These are phyloP conservation scores for Colletotrichum nymphaeae DNA, from an alignment of 2,329 filamentous ascomycete genomes.

Conservation along the genomic window DNA sequence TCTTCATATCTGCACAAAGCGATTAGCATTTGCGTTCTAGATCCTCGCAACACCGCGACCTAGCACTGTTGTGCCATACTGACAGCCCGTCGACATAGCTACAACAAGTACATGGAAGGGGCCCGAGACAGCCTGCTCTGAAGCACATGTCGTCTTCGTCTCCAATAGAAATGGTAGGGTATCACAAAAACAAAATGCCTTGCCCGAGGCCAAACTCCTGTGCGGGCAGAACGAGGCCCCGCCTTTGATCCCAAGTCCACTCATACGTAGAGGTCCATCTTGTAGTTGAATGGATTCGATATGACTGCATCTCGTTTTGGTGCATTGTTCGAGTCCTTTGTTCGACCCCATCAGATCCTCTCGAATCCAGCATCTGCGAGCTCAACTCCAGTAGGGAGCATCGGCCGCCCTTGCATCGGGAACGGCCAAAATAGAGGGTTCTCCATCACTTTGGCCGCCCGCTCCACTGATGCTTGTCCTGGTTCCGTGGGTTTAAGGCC, in stretches of 20 bases:
- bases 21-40: background rate
- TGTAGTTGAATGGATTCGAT: background rate
- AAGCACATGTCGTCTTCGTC: background rate
- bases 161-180: constrained; percentile 24
- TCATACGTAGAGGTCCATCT: background rate
- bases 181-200: constrained; percentile 33
- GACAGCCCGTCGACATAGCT: background rate
- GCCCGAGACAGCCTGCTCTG: background rate
- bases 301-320: background rate
- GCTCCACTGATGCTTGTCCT: constrained; percentile 30
- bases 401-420: constrained; percentile 68
- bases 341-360: constrained; percentile 42
- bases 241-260: constrained; percentile 3
- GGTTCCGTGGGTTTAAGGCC: constrained; percentile 14
- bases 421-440: constrained; percentile 72
- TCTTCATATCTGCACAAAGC: background rate
- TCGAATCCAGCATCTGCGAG: constrained; percentile 65
- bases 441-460: constrained; percentile 53
- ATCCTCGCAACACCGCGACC: background rate
- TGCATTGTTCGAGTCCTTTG: background rate
- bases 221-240: constrained; percentile 4
- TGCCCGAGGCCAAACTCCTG: constrained; percentile 27
- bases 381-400: constrained; percentile 58
- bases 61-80: background rate
- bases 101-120: background rate